Conservation (phyloP, 331 rosid species). For the Rhamnella rubrinervis region DNA sequence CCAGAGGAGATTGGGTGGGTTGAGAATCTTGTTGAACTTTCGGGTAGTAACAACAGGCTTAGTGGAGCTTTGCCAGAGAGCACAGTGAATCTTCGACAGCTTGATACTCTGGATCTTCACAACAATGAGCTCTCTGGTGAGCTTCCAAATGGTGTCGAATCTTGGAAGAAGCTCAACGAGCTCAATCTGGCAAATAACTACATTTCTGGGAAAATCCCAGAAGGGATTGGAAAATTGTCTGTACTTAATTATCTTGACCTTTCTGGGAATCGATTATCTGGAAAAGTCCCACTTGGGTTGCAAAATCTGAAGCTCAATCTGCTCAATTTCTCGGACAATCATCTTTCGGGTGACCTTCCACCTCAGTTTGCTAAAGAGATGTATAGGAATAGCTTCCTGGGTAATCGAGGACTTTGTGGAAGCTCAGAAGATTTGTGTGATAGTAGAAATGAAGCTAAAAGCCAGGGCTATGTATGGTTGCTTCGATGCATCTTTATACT, state of each 20-base stretch:
- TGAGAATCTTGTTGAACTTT: slow-evolving; percentile 55
- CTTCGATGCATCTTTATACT: slow-evolving; percentile 55
- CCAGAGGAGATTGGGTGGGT: slow-evolving; percentile 75
- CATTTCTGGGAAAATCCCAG: slow-evolving; percentile 65
- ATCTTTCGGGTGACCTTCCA: slow-evolving; percentile 68
- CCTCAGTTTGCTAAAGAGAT: slow-evolving; percentile 53
- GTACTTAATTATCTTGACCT: slow-evolving; percentile 83
- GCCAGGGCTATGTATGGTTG: slow-evolving; percentile 51
- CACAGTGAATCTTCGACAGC: slow-evolving; percentile 54
- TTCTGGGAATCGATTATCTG: slow-evolving; percentile 59
- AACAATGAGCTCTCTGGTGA: slow-evolving; percentile 61
- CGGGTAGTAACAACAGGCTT: slow-evolving; percentile 48
- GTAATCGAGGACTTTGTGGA: slow-evolving; percentile 76
- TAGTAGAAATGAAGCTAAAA: slow-evolving; percentile 29
- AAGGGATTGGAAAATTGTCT: slow-evolving; percentile 50
- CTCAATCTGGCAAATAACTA: slow-evolving; percentile 65
- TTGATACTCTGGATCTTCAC: slow-evolving; percentile 68
- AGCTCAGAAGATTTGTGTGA: slow-evolving; percentile 55
- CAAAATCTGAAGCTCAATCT: slow-evolving; percentile 75
- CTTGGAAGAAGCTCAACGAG: slow-evolving; percentile 67
- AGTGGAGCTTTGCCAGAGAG: slow-evolving; percentile 56
- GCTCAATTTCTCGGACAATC: slow-evolving; percentile 70
- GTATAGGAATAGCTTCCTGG: slow-evolving; percentile 71
- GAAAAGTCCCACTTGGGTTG: slow-evolving; percentile 58
- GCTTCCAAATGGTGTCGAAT: slow-evolving; percentile 45